Percentiles rank a stretch among this genome's conserved stretches.
Evolutionary conservation across 2,329 filamentous ascomycete species (phyloP).

Genomic region (Phaeosphaeria sp.): DNA sequence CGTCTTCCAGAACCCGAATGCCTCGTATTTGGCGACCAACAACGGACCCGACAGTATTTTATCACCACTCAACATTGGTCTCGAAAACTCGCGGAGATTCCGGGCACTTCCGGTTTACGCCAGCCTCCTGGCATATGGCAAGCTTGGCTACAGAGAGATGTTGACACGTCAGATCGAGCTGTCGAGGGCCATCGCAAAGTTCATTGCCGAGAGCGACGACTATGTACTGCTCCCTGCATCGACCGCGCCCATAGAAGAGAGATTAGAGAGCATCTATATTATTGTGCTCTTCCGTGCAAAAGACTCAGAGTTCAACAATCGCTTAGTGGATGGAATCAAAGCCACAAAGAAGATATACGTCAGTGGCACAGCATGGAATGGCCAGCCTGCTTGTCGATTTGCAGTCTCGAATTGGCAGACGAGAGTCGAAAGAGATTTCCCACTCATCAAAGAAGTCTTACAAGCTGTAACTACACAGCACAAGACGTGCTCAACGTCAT

Average conservation of each 20-base stretch:
- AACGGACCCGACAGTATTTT: slow-evolving; percentile 60
- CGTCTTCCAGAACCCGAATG: slow-evolving; percentile 83
- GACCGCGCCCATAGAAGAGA: slow-evolving; percentile 46
- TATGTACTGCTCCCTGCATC: slow-evolving; percentile 71
- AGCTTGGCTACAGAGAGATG: slow-evolving; percentile 71
- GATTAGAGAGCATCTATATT: slow-evolving; percentile 66
- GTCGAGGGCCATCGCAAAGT: slow-evolving; percentile 70
- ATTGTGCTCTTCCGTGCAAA: slow-evolving; percentile 80
- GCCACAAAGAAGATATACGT: slow-evolving; percentile 77
- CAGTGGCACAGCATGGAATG: slow-evolving; percentile 80
- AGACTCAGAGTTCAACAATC: slow-evolving; percentile 67
- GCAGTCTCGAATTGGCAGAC: slow-evolving; percentile 88
- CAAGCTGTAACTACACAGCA: slow-evolving; percentile 37
- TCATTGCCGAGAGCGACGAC: slow-evolving; percentile 64
- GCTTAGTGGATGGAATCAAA: slow-evolving; percentile 77
- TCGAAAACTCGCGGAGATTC: slow-evolving; percentile 92
- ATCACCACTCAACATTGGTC: slow-evolving; percentile 84
- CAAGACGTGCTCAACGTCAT: neutral
- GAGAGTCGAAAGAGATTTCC: slow-evolving; percentile 70
- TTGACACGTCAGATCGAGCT: slow-evolving; percentile 75
- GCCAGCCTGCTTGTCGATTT: slow-evolving; percentile 76
- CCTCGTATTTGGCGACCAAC: slow-evolving; percentile 72
- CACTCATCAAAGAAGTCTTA: slow-evolving; percentile 70
- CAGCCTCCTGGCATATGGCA: slow-evolving; percentile 76
- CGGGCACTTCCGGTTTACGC: slow-evolving; percentile 90